These are phyloP conservation scores for Tarenaya hassleriana DNA, from an alignment of 345 rosid genomes.

Conservation along the genomic window DNA sequence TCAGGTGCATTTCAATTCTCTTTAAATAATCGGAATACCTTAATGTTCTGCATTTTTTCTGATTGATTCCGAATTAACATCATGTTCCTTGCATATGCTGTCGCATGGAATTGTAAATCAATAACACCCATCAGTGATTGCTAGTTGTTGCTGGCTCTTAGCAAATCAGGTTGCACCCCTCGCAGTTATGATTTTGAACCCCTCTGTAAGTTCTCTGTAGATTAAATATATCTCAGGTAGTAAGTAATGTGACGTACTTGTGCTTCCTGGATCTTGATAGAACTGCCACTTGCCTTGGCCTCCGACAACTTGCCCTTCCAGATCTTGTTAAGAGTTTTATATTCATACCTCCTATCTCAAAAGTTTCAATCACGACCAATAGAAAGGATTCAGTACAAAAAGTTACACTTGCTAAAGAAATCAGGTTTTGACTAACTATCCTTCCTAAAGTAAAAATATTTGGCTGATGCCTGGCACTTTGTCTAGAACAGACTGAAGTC, in stretches of 20 bases:
- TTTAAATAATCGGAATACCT: not conserved
- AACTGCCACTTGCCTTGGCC: constrained; percentile 60
- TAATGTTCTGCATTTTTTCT: constrained; percentile 11
- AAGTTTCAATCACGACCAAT: constrained; percentile 46
- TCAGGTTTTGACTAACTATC: constrained; percentile 4
- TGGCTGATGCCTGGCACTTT: too few species aligned
- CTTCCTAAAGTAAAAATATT: too few species aligned
- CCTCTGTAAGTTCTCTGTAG: constrained; percentile 2
- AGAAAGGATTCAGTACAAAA: constrained; percentile 16
- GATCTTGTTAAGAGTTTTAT: constrained; percentile 90
- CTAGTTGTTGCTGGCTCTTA: not conserved
- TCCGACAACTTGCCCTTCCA: constrained; percentile 98
- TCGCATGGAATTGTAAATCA: constrained; percentile 6
- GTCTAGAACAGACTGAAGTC: constrained; percentile 6
- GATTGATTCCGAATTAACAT: not conserved
- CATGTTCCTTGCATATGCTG: not conserved
- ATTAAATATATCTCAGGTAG: constrained; percentile 12
- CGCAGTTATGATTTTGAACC: constrained; percentile 11
- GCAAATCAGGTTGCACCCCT: not conserved
- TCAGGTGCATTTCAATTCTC: constrained; percentile 51
- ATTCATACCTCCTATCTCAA: constrained; percentile 96
- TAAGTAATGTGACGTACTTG: constrained; percentile 37
- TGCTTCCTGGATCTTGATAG: constrained; percentile 34
- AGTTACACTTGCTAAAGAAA: constrained; percentile 1
- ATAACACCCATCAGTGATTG: constrained; percentile 1